phyloP scores from a whole-genome alignment of 2,329 filamentous ascomycete genomes.

The Aureobasidium mangrovei region DNA sequence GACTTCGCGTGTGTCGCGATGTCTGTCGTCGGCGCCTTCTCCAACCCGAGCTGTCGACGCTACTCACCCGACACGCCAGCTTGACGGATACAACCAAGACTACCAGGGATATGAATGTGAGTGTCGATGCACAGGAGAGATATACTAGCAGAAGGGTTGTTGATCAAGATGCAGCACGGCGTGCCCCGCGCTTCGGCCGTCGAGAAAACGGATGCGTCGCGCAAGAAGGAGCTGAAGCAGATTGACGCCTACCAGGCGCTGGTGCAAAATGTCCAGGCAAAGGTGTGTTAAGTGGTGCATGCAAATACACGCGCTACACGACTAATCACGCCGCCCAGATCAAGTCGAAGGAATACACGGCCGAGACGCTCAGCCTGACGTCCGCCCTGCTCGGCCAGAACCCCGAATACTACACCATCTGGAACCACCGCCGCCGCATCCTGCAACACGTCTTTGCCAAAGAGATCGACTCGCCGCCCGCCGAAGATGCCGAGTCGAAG shows the following conservation, averaged over 20 bases:
- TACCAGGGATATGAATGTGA: neutral
- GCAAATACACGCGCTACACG: neutral
- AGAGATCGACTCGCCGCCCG: conserved; percentile 37
- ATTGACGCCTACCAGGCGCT: conserved; percentile 68
- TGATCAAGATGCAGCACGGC: conserved; percentile 57
- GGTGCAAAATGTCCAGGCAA: conserved; percentile 57
- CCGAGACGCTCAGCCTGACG: conserved; percentile 54
- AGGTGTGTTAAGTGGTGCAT: conserved; percentile 38
- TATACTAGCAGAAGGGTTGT: neutral
- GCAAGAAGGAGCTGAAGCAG: conserved; percentile 61
- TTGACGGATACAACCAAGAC: neutral
- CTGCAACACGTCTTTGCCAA: conserved; percentile 53
- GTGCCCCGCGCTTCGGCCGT: conserved; percentile 55
- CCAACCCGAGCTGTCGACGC: neutral
- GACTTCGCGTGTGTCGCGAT: neutral
- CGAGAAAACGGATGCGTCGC: conserved; percentile 58
- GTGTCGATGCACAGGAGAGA: neutral
- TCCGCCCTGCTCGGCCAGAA: conserved; percentile 65
- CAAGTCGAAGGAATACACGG: conserved; percentile 37
- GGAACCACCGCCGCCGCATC: conserved; percentile 74
- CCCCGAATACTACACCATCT: conserved; percentile 84
- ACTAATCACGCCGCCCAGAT: conserved; percentile 25
- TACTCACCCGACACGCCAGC: neutral
- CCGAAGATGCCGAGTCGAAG: conserved; percentile 16
- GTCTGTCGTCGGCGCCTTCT: neutral